These are phyloP conservation scores for Auricularia sp. DNA, from an alignment of 768 basidiomycete species.

Conservation along the genomic window DNA sequence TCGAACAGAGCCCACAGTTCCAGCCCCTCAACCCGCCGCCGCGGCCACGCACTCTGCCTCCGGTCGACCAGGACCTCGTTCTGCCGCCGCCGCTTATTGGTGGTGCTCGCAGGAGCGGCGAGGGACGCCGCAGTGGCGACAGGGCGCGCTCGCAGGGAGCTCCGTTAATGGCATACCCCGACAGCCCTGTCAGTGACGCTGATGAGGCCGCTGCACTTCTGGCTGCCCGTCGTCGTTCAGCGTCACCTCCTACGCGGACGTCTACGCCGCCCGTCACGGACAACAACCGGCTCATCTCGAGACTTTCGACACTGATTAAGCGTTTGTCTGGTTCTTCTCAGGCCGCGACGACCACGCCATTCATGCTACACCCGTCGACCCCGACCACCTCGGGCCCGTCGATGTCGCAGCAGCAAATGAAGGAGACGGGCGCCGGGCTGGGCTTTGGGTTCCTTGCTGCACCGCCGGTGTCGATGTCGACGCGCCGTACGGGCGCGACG, in stretches of 20 bases:
- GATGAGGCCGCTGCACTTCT: neutral
- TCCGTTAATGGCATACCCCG: neutral
- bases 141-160: neutral
- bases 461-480: neutral
- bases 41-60: neutral
- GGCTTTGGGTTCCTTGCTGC: neutral
- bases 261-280: neutral
- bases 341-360: neutral
- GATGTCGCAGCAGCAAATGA: neutral
- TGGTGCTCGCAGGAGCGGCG: neutral
- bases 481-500: neutral
- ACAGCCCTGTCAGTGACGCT: neutral
- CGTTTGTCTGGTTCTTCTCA: neutral
- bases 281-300: neutral
- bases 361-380: neutral
- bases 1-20: neutral
- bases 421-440: neutral
- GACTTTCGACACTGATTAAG: neutral
- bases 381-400: neutral
- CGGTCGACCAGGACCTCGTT: neutral
- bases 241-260: neutral
- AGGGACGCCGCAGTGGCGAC: neutral
- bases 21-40: too few species aligned
- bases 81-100: neutral
- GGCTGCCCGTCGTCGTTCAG: neutral